Evolutionary conservation across 139 green algal genomes (phyloP).

Genomic region (Raphidocelis subcapitata): DNA sequence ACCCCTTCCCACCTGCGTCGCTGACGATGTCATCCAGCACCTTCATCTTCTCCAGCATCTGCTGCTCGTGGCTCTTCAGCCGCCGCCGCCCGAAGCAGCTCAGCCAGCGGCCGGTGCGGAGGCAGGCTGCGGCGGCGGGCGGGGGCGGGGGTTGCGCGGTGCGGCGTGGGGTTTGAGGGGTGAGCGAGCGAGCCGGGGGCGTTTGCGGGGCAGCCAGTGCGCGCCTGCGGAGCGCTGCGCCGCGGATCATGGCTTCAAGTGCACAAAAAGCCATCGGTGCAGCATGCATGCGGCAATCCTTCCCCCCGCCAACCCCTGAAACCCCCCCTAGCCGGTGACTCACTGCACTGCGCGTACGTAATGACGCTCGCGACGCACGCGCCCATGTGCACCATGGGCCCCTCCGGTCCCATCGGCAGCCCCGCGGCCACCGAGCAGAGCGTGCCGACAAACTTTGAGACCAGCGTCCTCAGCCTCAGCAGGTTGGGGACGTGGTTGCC

Average conservation of each 20-base stretch:
- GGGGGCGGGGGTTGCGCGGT: not conserved
- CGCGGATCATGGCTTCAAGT: too few species aligned
- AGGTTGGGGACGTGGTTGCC: constrained; percentile 74
- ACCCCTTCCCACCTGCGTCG: constrained; percentile 40
- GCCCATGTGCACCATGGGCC: constrained; percentile 90
- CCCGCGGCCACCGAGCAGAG: constrained; percentile 45
- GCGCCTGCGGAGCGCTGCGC: too few species aligned
- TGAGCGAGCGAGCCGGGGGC: too few species aligned
- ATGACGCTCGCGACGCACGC: constrained; percentile 74
- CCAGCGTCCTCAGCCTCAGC: constrained; percentile 58
- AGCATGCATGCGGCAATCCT: too few species aligned
- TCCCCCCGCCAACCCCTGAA: too few species aligned
- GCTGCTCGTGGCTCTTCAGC: constrained; percentile 2
- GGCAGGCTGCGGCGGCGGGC: not conserved
- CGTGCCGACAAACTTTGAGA: constrained; percentile 69
- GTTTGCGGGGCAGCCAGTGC: too few species aligned
- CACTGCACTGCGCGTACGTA: constrained; percentile 65
- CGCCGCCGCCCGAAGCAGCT: constrained; percentile 32
- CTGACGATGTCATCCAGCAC: constrained; percentile 63
- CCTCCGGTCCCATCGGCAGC: constrained; percentile 77
- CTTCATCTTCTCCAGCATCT: constrained; percentile 44
- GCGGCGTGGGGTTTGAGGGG: too few species aligned
- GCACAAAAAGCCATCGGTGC: too few species aligned
- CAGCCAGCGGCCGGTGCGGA: constrained; percentile 14
- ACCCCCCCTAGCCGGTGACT: constrained; percentile 17